These are phyloP conservation scores for Arabis hirsuta DNA, from an alignment of 345 rosid species.

Conservation along the genomic window DNA sequence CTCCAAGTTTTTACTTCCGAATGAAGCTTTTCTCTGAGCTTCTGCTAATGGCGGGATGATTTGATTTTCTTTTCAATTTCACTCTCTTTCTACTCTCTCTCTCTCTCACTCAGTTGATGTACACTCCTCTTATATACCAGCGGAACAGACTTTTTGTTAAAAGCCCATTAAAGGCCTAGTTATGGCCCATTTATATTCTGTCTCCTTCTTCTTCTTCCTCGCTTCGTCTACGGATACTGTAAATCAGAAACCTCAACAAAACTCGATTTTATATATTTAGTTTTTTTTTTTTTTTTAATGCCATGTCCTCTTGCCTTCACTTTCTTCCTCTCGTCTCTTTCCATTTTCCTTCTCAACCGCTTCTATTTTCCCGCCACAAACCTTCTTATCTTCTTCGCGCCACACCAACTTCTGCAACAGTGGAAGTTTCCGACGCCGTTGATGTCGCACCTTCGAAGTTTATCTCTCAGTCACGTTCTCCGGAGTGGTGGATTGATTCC, in stretches of 20 bases:
- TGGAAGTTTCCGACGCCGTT: slow-evolving; percentile 16
- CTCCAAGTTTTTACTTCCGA: slow-evolving; percentile 11
- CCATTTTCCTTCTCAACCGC: slow-evolving; percentile 31
- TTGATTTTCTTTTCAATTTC: slow-evolving; percentile 31
- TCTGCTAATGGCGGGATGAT: slow-evolving; percentile 60
- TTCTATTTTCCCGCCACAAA: slow-evolving; percentile 38
- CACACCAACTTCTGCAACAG: slow-evolving; percentile 25
- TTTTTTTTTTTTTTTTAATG: background rate
- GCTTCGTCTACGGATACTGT: slow-evolving; percentile 6
- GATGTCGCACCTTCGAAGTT: slow-evolving; percentile 35
- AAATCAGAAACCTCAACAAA: background rate
- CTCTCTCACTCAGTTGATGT: background rate
- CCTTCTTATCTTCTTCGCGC: slow-evolving; percentile 31
- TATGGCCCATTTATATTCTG: slow-evolving; percentile 1
- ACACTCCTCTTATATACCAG: background rate
- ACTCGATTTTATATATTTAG: background rate
- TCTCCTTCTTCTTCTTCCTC: slow-evolving; percentile 12
- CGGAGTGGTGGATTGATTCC: slow-evolving; percentile 65
- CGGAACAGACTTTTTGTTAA: background rate
- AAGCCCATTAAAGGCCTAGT: slow-evolving; percentile 30
- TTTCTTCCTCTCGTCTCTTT: slow-evolving; percentile 23
- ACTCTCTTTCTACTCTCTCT: slow-evolving; percentile 21
- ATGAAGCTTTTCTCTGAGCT: slow-evolving; percentile 28
- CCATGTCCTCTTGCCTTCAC: slow-evolving; percentile 39
- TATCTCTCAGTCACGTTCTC: slow-evolving; percentile 42